A percentile compares a stretch with the other conserved stretches of the same genome.
Evolutionary conservation across 495 filamentous ascomycete genomes (phyloP).

Genomic region (Amniculicola lignicola): DNA sequence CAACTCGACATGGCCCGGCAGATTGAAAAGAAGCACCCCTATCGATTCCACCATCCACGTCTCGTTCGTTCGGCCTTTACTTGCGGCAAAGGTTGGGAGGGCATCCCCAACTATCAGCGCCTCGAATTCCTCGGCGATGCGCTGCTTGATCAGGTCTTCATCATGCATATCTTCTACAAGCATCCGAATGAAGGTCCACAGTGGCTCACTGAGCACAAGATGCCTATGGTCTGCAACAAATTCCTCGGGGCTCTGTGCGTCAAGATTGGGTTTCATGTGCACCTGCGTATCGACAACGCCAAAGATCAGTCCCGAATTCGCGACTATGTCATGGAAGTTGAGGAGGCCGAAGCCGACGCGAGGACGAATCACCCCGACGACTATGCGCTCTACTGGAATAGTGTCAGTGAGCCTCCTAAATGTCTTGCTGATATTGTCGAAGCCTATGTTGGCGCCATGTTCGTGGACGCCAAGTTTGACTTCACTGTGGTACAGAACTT

Average conservation of each 20-base stretch:
- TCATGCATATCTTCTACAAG: slow-evolving; percentile 72
- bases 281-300: slow-evolving; percentile 62
- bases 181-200: slow-evolving; percentile 83
- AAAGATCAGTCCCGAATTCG: slow-evolving; percentile 60
- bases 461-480: slow-evolving; percentile 84
- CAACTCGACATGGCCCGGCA: slow-evolving; percentile 65
- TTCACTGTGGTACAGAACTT: slow-evolving; percentile 71
- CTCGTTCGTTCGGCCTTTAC: slow-evolving; percentile 86
- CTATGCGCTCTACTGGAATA: slow-evolving; percentile 84
- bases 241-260: slow-evolving; percentile 83
- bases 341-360: slow-evolving; percentile 52
- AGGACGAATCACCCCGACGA: slow-evolving; percentile 60
- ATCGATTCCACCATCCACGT: slow-evolving; percentile 75
- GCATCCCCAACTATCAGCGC: slow-evolving; percentile 83
- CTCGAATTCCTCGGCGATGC: slow-evolving; percentile 93
- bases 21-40: slow-evolving; percentile 65
- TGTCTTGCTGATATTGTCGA: slow-evolving; percentile 86
- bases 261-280: slow-evolving; percentile 68
- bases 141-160: slow-evolving; percentile 80
- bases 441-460: slow-evolving; percentile 83
- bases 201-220: slow-evolving; percentile 99
- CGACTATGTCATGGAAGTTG: slow-evolving; percentile 67
- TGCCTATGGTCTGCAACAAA: slow-evolving; percentile 98
- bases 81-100: slow-evolving; percentile 65
- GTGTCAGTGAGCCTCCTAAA: slow-evolving; percentile 69